These are phyloP conservation scores for Leishmania major DNA, from an alignment of 208 protist genomes.

Conservation along the genomic window DNA sequence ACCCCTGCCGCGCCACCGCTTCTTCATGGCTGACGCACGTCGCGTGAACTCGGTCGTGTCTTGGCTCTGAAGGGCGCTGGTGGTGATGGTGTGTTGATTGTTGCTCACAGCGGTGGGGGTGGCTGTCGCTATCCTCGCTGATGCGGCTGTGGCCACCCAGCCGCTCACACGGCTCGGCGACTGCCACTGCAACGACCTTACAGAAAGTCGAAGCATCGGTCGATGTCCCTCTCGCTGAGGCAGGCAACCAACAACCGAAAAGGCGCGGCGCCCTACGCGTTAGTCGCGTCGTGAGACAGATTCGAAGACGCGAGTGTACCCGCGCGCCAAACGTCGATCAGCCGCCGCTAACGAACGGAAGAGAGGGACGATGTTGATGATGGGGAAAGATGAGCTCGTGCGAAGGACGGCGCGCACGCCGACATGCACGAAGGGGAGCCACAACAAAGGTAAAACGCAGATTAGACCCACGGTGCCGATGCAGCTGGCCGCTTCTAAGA, in stretches of 20 bases:
- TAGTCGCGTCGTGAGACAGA: background rate
- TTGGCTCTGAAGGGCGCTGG: background rate
- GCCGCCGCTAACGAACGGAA: background rate
- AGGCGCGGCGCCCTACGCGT: background rate
- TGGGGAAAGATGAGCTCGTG: background rate
- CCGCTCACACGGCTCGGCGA: background rate
- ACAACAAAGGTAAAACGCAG: background rate
- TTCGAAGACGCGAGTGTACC: background rate
- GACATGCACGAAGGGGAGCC: background rate
- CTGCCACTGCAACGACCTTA: conserved; percentile 7
- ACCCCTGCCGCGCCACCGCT: conserved; percentile 51
- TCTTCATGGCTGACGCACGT: conserved; percentile 59
- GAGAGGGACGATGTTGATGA: background rate
- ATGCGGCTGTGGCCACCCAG: background rate
- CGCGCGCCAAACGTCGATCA: background rate
- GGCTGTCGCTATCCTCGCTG: background rate
- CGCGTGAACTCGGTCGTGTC: conserved; percentile 1
- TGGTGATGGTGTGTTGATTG: background rate
- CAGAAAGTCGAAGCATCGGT: conserved; percentile 4
- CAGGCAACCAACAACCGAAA: background rate
- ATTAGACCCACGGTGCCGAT: background rate
- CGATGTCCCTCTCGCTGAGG: background rate
- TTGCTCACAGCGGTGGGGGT: background rate
- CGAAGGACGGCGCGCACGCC: background rate
- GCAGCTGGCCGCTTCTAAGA: background rate